Evolutionary conservation across 768 basidiomycete genomes (phyloP).

Genomic region (Hypholoma sublateritium): DNA sequence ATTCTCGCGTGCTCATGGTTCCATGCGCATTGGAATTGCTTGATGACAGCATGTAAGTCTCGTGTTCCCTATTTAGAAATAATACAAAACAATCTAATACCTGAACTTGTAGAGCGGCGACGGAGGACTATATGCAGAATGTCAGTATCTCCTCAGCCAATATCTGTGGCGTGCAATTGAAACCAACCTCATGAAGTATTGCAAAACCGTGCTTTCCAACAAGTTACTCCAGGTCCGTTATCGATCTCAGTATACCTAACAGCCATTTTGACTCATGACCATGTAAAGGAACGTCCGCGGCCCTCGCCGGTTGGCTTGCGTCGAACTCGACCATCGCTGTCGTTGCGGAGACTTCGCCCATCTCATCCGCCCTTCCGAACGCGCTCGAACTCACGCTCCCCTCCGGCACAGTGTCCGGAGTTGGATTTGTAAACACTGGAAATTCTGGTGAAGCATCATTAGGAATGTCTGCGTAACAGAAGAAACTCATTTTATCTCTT

Average conservation of each 20-base stretch:
- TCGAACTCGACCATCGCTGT: constrained; percentile 51
- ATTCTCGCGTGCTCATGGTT: background rate
- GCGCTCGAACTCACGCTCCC: constrained; percentile 53
- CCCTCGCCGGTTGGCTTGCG: constrained; percentile 53
- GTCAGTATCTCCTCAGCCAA: constrained; percentile 28
- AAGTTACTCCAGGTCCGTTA: constrained; percentile 52
- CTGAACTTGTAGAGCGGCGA: constrained; percentile 52
- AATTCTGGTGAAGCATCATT: constrained; percentile 43
- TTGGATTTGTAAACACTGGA: constrained; percentile 60
- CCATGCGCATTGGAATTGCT: background rate
- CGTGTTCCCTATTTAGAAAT: background rate
- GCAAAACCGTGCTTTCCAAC: constrained; percentile 70
- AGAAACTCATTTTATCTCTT: background rate
- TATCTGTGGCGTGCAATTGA: background rate
- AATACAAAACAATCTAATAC: background rate
- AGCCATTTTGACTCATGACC: background rate
- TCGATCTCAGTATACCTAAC: too few species aligned
- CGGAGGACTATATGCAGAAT: constrained; percentile 66
- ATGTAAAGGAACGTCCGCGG: constrained; percentile 39
- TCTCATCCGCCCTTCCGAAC: constrained; percentile 63
- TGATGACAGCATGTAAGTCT: constrained; percentile 33
- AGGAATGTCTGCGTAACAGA: background rate
- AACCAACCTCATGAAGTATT: constrained; percentile 39
- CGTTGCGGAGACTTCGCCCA: constrained; percentile 46
- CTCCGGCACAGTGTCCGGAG: constrained; percentile 31